A percentile compares a stretch with the other conserved stretches of the same genome.
phyloP scores from a whole-genome alignment of 1,284 basidiomycete genomes.

The Moesziomyces globuligerus region DNA sequence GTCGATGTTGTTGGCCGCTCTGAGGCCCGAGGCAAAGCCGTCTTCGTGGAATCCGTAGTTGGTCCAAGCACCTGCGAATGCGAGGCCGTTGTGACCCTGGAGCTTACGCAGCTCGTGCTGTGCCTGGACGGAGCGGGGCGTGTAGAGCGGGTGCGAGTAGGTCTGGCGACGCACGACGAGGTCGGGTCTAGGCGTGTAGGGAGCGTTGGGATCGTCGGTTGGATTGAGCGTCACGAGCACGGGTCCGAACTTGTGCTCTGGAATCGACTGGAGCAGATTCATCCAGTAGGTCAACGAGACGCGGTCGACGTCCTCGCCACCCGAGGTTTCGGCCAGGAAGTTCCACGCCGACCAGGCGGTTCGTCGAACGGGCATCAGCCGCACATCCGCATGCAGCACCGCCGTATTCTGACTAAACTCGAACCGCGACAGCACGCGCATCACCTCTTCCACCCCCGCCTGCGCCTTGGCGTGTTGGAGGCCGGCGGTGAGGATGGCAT shows the following conservation, averaged over 20 bases:
- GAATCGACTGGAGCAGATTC: conserved; percentile 80
- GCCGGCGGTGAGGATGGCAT: conserved; percentile 71
- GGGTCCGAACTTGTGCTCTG: conserved; percentile 73
- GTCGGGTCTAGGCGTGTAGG: conserved; percentile 34
- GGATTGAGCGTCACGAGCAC: conserved; percentile 80
- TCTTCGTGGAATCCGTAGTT: conserved; percentile 83
- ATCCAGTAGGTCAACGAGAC: conserved; percentile 73
- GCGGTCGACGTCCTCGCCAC: conserved; percentile 36
- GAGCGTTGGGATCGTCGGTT: conserved; percentile 64
- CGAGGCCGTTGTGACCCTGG: conserved; percentile 74
- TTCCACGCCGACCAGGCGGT: conserved; percentile 59
- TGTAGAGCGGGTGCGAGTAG: conserved; percentile 77
- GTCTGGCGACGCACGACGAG: conserved; percentile 72
- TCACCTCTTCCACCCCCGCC: conserved; percentile 73
- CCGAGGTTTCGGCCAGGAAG: conserved; percentile 48
- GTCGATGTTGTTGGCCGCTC: conserved; percentile 61
- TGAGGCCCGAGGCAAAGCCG: conserved; percentile 74
- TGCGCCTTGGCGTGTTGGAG: conserved; percentile 66
- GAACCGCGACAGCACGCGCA: conserved; percentile 67
- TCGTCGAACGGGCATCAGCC: conserved; percentile 51
- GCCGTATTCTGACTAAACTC: conserved; percentile 78
- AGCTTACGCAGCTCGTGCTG: conserved; percentile 73
- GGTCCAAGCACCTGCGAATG: conserved; percentile 82
- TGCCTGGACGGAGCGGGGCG: conserved; percentile 70
- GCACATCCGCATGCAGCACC: conserved; percentile 74